Conservation (phyloP, 768 basidiomycete species). For the Termitomyces eurrhizus region DNA sequence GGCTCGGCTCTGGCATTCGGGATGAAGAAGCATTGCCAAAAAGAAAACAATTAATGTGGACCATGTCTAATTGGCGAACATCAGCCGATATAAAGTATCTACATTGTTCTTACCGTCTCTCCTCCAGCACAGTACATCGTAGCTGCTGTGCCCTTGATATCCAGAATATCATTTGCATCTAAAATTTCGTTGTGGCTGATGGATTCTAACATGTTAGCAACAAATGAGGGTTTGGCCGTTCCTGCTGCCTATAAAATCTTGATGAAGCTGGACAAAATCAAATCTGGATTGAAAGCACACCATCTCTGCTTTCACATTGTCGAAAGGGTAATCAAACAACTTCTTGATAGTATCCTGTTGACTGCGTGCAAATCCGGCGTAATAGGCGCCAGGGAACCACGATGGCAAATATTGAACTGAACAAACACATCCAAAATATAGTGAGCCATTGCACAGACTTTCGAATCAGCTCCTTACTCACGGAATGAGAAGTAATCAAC, state of each 20-base stretch:
- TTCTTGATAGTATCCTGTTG: background rate
- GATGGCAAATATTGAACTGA: background rate
- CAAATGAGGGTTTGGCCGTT: background rate
- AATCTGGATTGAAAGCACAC: background rate
- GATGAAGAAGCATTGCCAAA: constrained; percentile 25
- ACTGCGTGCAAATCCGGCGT: background rate
- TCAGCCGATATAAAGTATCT: background rate
- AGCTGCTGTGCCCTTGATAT: background rate
- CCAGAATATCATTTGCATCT: background rate
- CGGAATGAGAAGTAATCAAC: background rate
- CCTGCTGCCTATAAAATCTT: background rate
- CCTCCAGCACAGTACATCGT: background rate
- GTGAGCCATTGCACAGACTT: background rate
- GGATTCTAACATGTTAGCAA: background rate
- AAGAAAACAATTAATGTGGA: constrained; percentile 17
- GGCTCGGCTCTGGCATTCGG: constrained; percentile 11
- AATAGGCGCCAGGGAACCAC: background rate
- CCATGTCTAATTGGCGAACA: background rate
- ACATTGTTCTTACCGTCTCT: background rate
- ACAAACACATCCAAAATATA: background rate
- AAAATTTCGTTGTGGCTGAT: background rate
- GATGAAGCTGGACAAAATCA: background rate
- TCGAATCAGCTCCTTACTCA: background rate
- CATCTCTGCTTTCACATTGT: background rate
- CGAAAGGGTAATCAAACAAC: background rate